Conservation (phyloP, 176 grass and related monocot genomes). For the Musa itinerans region DNA sequence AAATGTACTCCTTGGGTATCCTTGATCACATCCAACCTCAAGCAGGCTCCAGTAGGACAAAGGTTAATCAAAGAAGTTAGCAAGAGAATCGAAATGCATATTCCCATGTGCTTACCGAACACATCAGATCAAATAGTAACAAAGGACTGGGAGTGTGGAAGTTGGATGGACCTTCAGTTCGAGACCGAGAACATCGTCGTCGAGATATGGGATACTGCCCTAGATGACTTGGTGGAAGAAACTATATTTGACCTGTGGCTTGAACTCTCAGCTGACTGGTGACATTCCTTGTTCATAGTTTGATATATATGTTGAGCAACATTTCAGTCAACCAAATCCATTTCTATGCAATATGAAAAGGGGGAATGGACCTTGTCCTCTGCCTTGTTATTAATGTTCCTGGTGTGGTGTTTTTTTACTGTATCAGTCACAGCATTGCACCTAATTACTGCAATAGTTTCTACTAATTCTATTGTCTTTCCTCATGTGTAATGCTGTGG, state of each 20-base stretch:
- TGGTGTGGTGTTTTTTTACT: background rate
- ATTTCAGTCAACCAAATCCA: background rate
- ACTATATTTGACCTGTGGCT: constrained; percentile 77
- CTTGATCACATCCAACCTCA: background rate
- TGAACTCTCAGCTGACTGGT: constrained; percentile 23
- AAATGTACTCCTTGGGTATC: constrained; percentile 8
- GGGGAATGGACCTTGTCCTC: background rate
- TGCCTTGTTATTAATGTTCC: background rate
- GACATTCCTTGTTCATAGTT: background rate
- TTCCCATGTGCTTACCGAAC: constrained; percentile 32
- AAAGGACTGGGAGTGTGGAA: constrained; percentile 46
- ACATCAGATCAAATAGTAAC: constrained; percentile 50
- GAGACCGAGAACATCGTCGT: constrained; percentile 53
- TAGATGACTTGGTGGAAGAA: constrained; percentile 90
- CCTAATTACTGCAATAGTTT: background rate
- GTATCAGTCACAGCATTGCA: background rate
- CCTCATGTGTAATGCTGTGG: background rate
- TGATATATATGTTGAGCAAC: background rate
- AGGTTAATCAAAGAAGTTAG: constrained; percentile 62
- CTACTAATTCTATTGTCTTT: constrained; percentile 3
- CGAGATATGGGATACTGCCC: constrained; percentile 70
- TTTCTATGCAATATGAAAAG: background rate
- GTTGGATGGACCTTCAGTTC: constrained; percentile 55
- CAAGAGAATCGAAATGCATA: constrained; percentile 40
- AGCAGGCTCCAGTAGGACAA: constrained; percentile 22